phyloP scores from a whole-genome alignment of 78 protist species.

The Dictyostelium discoideum region DNA sequence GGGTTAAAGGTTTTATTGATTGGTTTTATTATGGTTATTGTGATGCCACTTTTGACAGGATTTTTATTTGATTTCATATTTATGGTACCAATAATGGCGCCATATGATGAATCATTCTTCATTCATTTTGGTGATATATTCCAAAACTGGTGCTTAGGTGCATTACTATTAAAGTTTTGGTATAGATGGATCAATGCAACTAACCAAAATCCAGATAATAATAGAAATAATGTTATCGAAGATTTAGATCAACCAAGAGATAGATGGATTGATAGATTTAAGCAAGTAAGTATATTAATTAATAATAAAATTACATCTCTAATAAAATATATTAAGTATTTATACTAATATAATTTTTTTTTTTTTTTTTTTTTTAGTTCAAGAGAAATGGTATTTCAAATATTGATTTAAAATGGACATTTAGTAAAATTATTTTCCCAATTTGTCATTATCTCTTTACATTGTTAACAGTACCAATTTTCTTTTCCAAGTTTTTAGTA shows the following conservation, averaged over 20 bases:
- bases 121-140: background rate
- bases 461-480: slow-evolving; percentile 60
- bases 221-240: slow-evolving; percentile 21
- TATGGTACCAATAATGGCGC: slow-evolving; percentile 37
- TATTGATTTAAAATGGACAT: slow-evolving; percentile 30
- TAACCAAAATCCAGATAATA: background rate
- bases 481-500: slow-evolving; percentile 21
- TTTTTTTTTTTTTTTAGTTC: background rate
- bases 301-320: background rate
- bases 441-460: slow-evolving; percentile 33
- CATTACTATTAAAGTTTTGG: slow-evolving; percentile 51
- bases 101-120: slow-evolving; percentile 56
- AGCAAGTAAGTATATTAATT: background rate
- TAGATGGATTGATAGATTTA: slow-evolving; percentile 63
- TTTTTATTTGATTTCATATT: slow-evolving; percentile 42
- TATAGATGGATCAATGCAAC: slow-evolving; percentile 43
- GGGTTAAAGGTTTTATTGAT: background rate
- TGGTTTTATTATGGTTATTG: background rate
- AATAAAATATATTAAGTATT: too few species aligned
- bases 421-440: slow-evolving; percentile 51
- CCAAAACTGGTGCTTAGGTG: slow-evolving; percentile 56
- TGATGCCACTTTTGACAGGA: slow-evolving; percentile 48
- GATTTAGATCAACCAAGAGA: slow-evolving; percentile 58
- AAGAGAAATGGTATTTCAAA: slow-evolving; percentile 57
- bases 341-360: background rate